phyloP scores from a whole-genome alignment of 208 protist genomes.

The Crithidia expoeki region DNA sequence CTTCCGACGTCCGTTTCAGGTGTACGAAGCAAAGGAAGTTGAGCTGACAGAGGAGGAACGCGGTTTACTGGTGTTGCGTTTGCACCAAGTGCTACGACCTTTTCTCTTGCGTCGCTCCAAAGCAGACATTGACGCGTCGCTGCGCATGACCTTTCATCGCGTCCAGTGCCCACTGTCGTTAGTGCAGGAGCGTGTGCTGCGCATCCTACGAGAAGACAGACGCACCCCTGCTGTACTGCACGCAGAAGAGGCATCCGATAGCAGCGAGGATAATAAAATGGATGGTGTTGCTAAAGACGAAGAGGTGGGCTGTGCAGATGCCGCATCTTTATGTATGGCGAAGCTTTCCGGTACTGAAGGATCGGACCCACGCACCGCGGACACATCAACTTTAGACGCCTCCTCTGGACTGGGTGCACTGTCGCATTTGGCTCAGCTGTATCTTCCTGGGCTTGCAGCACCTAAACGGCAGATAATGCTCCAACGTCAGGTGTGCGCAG shows the following conservation, averaged over 20 bases:
- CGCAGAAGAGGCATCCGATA: conserved; percentile 32
- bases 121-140: conserved; percentile 91
- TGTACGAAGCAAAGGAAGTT: conserved; percentile 53
- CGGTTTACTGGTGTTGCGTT: conserved; percentile 60
- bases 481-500: not conserved
- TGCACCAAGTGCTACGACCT: conserved; percentile 94
- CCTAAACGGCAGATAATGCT: not conserved
- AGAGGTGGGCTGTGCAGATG: not conserved
- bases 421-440: not conserved
- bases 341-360: not conserved
- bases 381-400: not conserved
- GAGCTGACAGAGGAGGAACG: conserved; percentile 66
- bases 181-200: conserved; percentile 60
- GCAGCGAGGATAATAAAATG: conserved; percentile 23
- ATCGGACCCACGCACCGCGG: not conserved
- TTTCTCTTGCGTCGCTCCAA: conserved; percentile 97
- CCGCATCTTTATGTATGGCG: not conserved
- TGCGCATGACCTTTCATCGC: conserved; percentile 86
- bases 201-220: conserved; percentile 60
- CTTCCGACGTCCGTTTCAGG: conserved; percentile 71
- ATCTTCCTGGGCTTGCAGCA: conserved; percentile 18
- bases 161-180: conserved; percentile 51
- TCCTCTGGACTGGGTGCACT: not conserved
- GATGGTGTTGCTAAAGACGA: conserved; percentile 5
- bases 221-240: conserved; percentile 23